Evolutionary conservation across 2,329 filamentous ascomycete genomes (phyloP).

Genomic region (Trichoderma brevicompactum): DNA sequence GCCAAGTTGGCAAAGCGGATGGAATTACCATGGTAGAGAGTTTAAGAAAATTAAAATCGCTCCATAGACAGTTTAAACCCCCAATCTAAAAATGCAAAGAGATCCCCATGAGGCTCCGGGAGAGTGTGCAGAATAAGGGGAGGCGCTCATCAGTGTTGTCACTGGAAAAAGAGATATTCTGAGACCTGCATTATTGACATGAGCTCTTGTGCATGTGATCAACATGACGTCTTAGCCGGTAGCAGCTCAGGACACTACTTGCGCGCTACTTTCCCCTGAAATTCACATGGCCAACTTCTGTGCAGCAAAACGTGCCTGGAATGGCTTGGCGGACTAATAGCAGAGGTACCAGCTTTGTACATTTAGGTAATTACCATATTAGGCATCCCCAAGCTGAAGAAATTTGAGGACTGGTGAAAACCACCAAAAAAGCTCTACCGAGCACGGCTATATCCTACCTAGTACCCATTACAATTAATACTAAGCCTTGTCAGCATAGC

Average conservation of each 20-base stretch:
- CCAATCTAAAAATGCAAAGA: not conserved
- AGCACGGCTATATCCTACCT: too few relatives aligned
- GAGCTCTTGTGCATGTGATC: constrained; percentile 27
- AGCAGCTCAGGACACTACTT: not conserved
- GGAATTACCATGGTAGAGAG: constrained; percentile 14
- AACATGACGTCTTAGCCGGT: constrained; percentile 26
- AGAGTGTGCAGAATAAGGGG: not conserved
- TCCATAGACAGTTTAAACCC: not conserved
- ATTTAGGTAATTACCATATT: constrained; percentile 5
- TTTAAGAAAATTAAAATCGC: not conserved
- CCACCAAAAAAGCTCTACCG: too few relatives aligned
- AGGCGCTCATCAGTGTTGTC: not conserved
- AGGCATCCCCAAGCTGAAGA: not conserved
- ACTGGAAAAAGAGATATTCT: not conserved
- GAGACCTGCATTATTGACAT: constrained; percentile 7
- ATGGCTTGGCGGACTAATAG: not conserved
- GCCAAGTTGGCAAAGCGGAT: not conserved
- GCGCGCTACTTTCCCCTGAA: constrained; percentile 1
- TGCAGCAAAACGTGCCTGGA: not conserved
- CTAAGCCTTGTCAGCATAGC: not conserved
- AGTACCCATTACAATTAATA: too few relatives aligned
- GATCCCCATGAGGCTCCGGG: not conserved
- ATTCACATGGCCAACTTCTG: not conserved
- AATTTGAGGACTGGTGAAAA: not conserved
- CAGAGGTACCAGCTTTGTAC: not conserved